A percentile compares a stretch with the other conserved stretches of the same genome.
phyloP scores from a whole-genome alignment of 2,329 filamentous ascomycete species.

The Colletotrichum sp. region DNA sequence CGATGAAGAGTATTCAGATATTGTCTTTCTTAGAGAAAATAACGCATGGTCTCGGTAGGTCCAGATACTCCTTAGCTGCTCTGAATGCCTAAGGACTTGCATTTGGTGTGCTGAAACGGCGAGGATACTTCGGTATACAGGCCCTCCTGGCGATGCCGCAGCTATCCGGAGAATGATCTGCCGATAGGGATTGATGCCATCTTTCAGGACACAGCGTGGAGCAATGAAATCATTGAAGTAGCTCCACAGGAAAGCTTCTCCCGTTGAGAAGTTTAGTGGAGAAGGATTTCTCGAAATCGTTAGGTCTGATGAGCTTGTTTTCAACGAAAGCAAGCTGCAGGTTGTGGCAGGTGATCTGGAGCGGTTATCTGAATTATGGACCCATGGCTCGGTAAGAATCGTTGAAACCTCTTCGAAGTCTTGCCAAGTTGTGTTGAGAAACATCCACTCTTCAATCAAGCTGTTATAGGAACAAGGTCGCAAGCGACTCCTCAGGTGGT shows the following conservation, averaged over 20 bases:
- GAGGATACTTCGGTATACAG: not conserved
- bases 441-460: not conserved
- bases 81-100: not conserved
- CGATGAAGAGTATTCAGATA: not conserved
- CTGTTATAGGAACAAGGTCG: not conserved
- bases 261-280: not conserved
- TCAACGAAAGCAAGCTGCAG: not conserved
- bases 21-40: not conserved
- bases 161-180: not conserved
- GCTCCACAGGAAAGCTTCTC: not conserved
- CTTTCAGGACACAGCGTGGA: not conserved
- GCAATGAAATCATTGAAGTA: not conserved
- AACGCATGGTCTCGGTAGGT: not conserved
- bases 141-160: not conserved
- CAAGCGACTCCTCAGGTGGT: not conserved
- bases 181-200: not conserved
- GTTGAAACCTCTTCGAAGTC: not conserved
- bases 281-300: not conserved
- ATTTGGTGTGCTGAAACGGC: not conserved
- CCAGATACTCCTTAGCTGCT: not conserved
- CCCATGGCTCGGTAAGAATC: not conserved
- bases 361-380: not conserved
- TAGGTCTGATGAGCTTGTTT: not conserved
- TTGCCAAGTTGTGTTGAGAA: not conserved
- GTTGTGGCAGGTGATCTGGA: not conserved